Percentiles rank a stretch among this genome's conserved stretches.
These are phyloP conservation scores for Wickerhamiella kazuoi DNA, from an alignment of 805 yeast species.

Conservation along the genomic window DNA sequence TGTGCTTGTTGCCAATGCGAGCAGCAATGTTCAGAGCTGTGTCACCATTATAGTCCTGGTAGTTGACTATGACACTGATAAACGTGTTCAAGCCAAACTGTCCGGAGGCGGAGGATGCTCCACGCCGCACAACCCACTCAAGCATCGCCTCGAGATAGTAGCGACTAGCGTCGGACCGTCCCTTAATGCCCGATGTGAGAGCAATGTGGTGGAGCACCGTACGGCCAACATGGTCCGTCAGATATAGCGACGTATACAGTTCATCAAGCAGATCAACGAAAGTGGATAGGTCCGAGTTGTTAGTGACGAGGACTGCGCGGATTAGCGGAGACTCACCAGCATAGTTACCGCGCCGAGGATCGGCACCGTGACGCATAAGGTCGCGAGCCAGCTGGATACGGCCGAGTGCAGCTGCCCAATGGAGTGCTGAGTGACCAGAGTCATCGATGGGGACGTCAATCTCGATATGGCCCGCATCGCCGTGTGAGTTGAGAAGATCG, in stretches of 20 bases:
- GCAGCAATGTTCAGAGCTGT: conserved; percentile 90
- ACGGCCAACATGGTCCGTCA: conserved; percentile 52
- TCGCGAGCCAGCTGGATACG: conserved; percentile 50
- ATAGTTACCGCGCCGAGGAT: conserved; percentile 53
- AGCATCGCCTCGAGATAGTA: conserved; percentile 55
- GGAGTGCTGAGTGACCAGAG: conserved; percentile 82
- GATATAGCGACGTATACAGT: conserved; percentile 54
- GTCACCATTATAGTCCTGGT: conserved; percentile 86
- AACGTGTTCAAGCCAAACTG: conserved; percentile 36
- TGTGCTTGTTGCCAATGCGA: conserved; percentile 61
- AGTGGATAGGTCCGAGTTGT: conserved; percentile 59
- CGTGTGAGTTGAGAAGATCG: conserved; percentile 7
- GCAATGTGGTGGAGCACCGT: conserved; percentile 80
- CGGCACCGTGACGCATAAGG: conserved; percentile 49
- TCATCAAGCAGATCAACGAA: conserved; percentile 54
- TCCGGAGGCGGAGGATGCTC: conserved; percentile 28
- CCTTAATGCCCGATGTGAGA: conserved; percentile 57
- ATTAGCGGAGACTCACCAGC: conserved; percentile 79
- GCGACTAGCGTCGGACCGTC: conserved; percentile 52
- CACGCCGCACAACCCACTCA: conserved; percentile 58
- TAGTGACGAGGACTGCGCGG: conserved; percentile 69
- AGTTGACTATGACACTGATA: conserved; percentile 58
- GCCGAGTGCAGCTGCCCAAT: conserved; percentile 91
- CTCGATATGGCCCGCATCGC: conserved; percentile 15
- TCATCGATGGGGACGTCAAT: conserved; percentile 83